Base-by-base conservation (phyloP, 2,329 filamentous ascomycete genomes). In the Basipetospora chlamydospora region DNA sequence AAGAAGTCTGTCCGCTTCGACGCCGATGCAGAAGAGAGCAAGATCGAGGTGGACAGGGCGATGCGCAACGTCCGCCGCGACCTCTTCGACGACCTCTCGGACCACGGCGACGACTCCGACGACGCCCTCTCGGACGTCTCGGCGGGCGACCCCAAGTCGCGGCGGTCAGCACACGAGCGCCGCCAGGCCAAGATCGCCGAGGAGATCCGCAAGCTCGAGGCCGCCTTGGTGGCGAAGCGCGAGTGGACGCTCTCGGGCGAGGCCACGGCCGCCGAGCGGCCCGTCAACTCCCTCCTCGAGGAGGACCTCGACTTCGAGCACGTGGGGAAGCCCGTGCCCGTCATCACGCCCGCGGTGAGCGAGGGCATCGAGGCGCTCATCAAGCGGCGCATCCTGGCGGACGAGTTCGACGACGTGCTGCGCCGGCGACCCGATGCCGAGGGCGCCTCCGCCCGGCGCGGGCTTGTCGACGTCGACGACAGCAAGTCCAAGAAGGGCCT, bases 261-360 rank as follows among this genome's bases (percentile, higher is more conserved):
- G 65, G 87, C 87, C 4, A 70, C 76, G 33, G 88, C 84, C 2
- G 67, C 67, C 1, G 84, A 90, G 46, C 73, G 90, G 25, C 90
- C 90, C 0, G 54, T 85, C 37, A 96, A 98, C 61, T 95, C 88
- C 1, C 70, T 98, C 3, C 73, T 98, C 1, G 87, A 96, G 52
- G 77, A 96, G 59, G 86, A 96, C 49, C 70, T 98, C 18, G 88
- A 96, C 45, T 98, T 96, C 52, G 90, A 98, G 59, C 77, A 92
- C 48, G 76, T 84, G 16, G 90, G 90, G 50, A 98, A 96, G 56
- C 88, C 90, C 1, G 80, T 96, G 1, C 85, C 88, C 2, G 82
- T 96, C 42, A 86, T 95, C 53, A 96, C 90, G 0, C 79, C 83
- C 28, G 87, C 95, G 55, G 69, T 92, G 28, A 92, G 77, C 37